Evolutionary conservation across 805 yeast species (phyloP).

Genomic region (Suhomyces vadensis): DNA sequence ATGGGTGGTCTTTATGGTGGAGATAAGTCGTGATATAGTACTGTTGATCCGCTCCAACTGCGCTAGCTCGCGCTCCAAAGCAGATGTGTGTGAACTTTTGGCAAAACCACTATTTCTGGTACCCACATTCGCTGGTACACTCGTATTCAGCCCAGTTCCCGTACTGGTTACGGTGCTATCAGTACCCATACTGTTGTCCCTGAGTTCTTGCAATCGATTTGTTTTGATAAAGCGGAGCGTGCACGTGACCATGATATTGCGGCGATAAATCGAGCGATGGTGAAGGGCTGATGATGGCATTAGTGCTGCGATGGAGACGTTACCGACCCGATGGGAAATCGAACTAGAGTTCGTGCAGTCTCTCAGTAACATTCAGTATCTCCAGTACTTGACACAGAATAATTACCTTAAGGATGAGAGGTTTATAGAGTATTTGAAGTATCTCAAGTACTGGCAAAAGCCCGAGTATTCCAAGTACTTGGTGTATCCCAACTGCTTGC

Average conservation of each 20-base stretch:
- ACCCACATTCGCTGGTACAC: not conserved
- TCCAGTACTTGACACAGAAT: constrained; percentile 84
- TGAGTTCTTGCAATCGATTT: not conserved
- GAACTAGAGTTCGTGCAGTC: constrained; percentile 95
- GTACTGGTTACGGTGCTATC: not conserved
- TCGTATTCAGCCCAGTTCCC: not conserved
- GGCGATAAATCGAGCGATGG: not conserved
- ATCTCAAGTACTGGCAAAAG: constrained; percentile 81
- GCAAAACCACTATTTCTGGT: not conserved
- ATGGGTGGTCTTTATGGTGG: constrained; percentile 28
- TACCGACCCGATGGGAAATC: constrained; percentile 85
- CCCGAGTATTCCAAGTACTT: constrained; percentile 69
- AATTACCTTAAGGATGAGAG: constrained; percentile 68
- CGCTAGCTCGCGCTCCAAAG: constrained; percentile 30
- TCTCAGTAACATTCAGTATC: constrained; percentile 83
- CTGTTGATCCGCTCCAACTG: constrained; percentile 34
- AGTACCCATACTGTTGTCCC: not conserved
- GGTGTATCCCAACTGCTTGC: constrained; percentile 87
- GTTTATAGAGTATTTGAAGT: constrained; percentile 74
- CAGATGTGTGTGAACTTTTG: constrained; percentile 4
- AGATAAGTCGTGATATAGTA: constrained; percentile 30
- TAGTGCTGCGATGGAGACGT: constrained; percentile 19
- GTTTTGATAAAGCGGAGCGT: not conserved
- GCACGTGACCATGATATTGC: not conserved
- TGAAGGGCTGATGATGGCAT: not conserved